Evolutionary conservation across 73 alveolate genomes (phyloP).

Genomic region (Effrenium voratum): DNA sequence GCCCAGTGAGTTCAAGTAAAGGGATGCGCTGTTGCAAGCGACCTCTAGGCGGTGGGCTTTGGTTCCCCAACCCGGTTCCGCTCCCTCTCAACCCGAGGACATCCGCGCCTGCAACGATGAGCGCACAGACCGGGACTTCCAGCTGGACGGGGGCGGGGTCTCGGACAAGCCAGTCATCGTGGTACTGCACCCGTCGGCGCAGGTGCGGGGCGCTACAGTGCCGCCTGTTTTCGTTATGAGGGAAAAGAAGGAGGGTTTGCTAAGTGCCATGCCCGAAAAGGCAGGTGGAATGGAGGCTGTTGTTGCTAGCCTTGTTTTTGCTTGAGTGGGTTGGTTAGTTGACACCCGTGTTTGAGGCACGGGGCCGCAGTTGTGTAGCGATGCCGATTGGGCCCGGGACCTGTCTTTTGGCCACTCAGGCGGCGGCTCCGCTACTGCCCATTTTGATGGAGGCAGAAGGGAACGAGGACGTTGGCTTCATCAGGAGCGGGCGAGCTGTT

Average conservation of each 20-base stretch:
- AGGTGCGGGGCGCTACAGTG: background rate
- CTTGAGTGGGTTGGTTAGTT: too few species aligned
- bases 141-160: slow-evolving; percentile 49
- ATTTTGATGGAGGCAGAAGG: slow-evolving; percentile 42
- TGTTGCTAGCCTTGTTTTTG: too few species aligned
- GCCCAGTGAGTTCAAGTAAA: background rate
- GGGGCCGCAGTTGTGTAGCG: too few species aligned
- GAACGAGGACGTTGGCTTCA: slow-evolving; percentile 25
- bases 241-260: too few species aligned
- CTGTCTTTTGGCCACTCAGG: too few species aligned
- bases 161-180: slow-evolving; percentile 53
- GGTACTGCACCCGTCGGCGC: slow-evolving; percentile 28
- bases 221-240: too few species aligned
- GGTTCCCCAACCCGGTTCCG: background rate
- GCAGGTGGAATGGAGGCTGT: too few species aligned
- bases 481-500: background rate
- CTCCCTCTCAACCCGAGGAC: background rate
- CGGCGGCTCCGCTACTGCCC: slow-evolving; percentile 24
- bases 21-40: background rate
- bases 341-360: too few species aligned
- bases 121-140: slow-evolving; percentile 23
- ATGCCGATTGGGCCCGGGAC: too few species aligned
- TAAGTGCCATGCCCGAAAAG: too few species aligned
- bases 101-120: slow-evolving; percentile 56
- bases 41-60: background rate